A percentile compares a stretch with the other conserved stretches of the same genome.
These are phyloP conservation scores for Linnemannia schmuckeri DNA, from an alignment of 192 early-diverging fungal genomes.

Conservation along the genomic window DNA sequence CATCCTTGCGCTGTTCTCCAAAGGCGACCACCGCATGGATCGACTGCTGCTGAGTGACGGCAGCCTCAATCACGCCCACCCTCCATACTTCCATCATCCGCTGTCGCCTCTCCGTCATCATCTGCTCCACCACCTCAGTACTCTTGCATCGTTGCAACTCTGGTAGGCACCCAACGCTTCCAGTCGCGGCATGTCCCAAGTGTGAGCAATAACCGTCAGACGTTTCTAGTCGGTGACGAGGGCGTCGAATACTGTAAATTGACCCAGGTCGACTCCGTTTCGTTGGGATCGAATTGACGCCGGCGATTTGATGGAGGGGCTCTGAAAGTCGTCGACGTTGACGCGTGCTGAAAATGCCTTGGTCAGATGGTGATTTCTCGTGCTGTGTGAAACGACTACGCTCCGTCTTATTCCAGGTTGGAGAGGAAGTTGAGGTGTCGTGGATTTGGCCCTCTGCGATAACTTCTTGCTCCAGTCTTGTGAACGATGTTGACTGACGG, in stretches of 20 bases:
- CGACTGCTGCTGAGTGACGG: constrained; percentile 48
- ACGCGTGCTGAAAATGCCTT: not conserved
- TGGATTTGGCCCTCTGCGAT: not conserved
- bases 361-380: constrained; percentile 34
- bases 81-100: constrained; percentile 60
- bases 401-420: not conserved
- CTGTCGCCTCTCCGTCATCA: constrained; percentile 47
- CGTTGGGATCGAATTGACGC: constrained; percentile 2
- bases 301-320: constrained; percentile 28
- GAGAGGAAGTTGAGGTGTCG: not conserved
- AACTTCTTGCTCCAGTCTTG: not conserved
- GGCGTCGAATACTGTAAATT: constrained; percentile 37
- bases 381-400: constrained; percentile 4
- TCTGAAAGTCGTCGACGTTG: constrained; percentile 48
- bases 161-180: constrained; percentile 18
- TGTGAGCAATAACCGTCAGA: constrained; percentile 19
- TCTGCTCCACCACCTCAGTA: constrained; percentile 43
- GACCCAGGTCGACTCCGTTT: constrained; percentile 44
- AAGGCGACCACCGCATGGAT: constrained; percentile 36
- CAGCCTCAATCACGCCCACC: constrained; percentile 51
- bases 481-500: not conserved
- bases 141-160: constrained; percentile 49
- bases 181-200: constrained; percentile 19
- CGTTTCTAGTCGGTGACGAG: constrained; percentile 18
- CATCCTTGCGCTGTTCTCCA: constrained; percentile 35